Base-by-base conservation (phyloP, 106 monocot genomes). In the Platanthera zijinensis region DNA sequence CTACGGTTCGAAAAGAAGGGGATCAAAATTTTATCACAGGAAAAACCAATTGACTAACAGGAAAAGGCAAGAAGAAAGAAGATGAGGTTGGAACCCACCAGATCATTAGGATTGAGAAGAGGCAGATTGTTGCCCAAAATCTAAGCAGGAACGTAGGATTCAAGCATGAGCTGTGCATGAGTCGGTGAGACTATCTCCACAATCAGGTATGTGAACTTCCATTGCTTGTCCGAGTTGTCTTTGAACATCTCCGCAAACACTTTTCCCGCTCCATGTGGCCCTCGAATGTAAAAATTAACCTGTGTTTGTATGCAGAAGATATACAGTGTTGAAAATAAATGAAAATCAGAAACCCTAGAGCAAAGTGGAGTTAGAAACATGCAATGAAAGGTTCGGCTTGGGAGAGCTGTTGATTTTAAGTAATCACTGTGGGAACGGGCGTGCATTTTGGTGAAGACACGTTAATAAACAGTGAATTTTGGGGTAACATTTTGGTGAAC, bases 121-220 rank as follows among this genome's bases (percentile, higher is more conserved):
- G n/a, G 56, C n/a, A 56, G 4, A 56, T 56, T 15, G 56, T n/a
- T 56, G 56, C 62, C 30, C 4, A n/a, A 32, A 66, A 10, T 30
- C 17, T 87, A 99, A 70, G 91, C 88, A n/a, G 97, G 97, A 81
- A 94, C 82, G 77, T 99, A 99, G 22, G 97, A 99, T 86, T 99
- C 97, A 14, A 99, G 74, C 88, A 99, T 89, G 72, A 99, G 57
- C 19, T 92, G 93, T 18, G 84, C 80, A 10, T 52, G 87, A 5
- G 89, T 83, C 13, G 97, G 97, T 3, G 94, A 89, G 52, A 56
- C 79, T 22, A 99, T 92, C 74, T 99, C 97, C 63, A 99, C 94
- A 71, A 99, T 90, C 15, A 99, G 86, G 71, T 89, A 99, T 9
- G 94, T 99, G 83, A 87, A 99, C 74, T 88, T 99, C 97, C 97